Base-by-base conservation (phyloP, 306 rosid genomes). In the Senna siamea region DNA sequence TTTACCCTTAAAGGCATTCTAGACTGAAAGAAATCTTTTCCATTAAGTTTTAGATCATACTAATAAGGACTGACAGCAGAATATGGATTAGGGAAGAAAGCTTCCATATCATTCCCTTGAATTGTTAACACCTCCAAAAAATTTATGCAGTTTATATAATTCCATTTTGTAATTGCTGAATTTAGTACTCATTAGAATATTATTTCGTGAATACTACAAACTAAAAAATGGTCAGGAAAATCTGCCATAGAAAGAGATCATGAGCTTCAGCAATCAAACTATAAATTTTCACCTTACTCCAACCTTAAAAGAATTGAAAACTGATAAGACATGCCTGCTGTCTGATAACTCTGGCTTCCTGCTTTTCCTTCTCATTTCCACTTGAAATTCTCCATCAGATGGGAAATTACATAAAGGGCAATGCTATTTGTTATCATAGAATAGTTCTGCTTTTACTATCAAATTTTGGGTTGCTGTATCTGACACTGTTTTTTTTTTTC, bases 391-490 rank as follows among this genome's bases (percentile, higher is more conserved):
- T 23, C 48, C 68, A 35, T 18, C 10, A 32, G 19, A 69, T 53
- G 64, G 70, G 9, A 22, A 14, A 10, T 19, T 35, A 35, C 22
- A 11, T 19, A 35, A 19, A 35, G 20, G 22, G 23, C n/a, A 13
- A 7, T 7, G 26, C 58, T 14, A 35, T 14, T 51, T 28, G 14
- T 26, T 56, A 10, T 67, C 50, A 34, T 22, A 17, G 17, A 72
- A 19, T 40, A 68, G 22, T 74, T 74, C 41, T 20, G 19, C 40
- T 23, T 69, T 23, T 7, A 34, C 56, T 66, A 20, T 72, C 26
- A 19, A 66, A 61, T 35, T 67, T 81, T 66, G 58, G 30, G 41
- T 81, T 37, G 67, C 22, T n/a, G 57, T 52, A 69, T 69, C 9
- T 17, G 20, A 41, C 51, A 41, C 46, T 26, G 18, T 6, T 17